Conservation (phyloP, 805 yeast genomes). For the Maudiozyma serrabonitensis region DNA sequence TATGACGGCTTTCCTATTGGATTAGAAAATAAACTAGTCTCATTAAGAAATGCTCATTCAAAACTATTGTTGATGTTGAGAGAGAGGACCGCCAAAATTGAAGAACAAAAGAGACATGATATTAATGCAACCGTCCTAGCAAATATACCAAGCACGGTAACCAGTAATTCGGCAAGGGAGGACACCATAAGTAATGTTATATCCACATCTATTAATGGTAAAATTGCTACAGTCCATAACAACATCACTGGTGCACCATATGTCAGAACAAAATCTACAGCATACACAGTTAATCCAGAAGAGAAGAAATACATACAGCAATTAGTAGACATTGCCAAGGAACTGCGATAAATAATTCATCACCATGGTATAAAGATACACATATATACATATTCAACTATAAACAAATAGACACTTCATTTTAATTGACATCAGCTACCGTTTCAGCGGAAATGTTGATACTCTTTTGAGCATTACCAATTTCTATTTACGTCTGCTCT, state of each 20-base stretch:
- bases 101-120: slow-evolving; percentile 10
- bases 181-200: not conserved
- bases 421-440: too few species aligned
- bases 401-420: too few species aligned
- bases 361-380: too few species aligned
- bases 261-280: slow-evolving; percentile 1
- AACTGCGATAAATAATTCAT: not conserved
- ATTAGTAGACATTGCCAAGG: slow-evolving; percentile 5
- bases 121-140: slow-evolving; percentile 5
- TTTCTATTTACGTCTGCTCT: not conserved
- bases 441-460: too few species aligned
- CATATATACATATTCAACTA: too few species aligned
- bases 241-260: not conserved
- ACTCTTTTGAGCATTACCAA: too few species aligned
- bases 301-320: slow-evolving; percentile 8
- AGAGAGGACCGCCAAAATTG: slow-evolving; percentile 20
- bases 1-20: slow-evolving; percentile 35
- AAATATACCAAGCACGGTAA: not conserved
- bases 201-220: not conserved
- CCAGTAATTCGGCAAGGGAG: not conserved
- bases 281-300: slow-evolving; percentile 5
- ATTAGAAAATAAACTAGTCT: slow-evolving; percentile 31
- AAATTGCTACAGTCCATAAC: not conserved
- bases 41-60: slow-evolving; percentile 49
- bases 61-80: slow-evolving; percentile 31